Base-by-base conservation (phyloP, 176 grass and related monocot species). In the Olyra latifolia region DNA sequence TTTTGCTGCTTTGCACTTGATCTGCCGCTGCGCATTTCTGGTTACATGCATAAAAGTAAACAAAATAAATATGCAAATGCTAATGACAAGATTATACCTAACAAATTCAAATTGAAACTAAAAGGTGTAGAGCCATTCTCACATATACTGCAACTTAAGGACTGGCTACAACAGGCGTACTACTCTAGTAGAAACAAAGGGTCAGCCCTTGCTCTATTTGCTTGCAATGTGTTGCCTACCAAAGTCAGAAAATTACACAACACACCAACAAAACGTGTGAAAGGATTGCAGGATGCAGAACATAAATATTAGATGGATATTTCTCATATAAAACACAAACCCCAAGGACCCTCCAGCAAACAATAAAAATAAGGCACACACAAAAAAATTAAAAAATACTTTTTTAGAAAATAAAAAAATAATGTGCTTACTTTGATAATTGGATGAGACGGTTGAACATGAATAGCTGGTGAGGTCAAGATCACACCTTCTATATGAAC, bases 381-480 rank as follows among this genome's bases (percentile, higher is more conserved):
- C 3, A 76, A 60, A 29, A 20, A 35, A 35, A 35, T 35, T 35
- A 35, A 35, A 3, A n/a, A n/a, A n/a, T n/a, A n/a, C 5, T 35
- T 35, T 35, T 35, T 35, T 35, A 35, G 32, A 35, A 35, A 35
- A 35, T 35, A 35, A 35, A 35, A 35, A 35, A 4, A 35, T 79
- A n/a, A 64, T 79, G 58, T 52, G 29, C 82, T 86, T 89, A 95
- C 95, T 87, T 54, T 87, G 29, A 98, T 81, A 69, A 98, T 85
- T 12, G 95, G 90, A 79, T 98, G 92, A 81, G 92, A 72, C 29
- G 95, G 86, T 67, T 91, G 95, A 86, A 98, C 92, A 10, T 64
- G 71, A 76, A 98, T 88, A 47, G 95, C 95, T 47, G 92, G 95
- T 1, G 95, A 94, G 15, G 88, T 98, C 82, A 98, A 94, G 49